Percentiles rank a stretch among this genome's conserved stretches.
These are phyloP conservation scores for Phytophthora litchii DNA, from an alignment of 352 stramenopile genomes.

Conservation along the genomic window DNA sequence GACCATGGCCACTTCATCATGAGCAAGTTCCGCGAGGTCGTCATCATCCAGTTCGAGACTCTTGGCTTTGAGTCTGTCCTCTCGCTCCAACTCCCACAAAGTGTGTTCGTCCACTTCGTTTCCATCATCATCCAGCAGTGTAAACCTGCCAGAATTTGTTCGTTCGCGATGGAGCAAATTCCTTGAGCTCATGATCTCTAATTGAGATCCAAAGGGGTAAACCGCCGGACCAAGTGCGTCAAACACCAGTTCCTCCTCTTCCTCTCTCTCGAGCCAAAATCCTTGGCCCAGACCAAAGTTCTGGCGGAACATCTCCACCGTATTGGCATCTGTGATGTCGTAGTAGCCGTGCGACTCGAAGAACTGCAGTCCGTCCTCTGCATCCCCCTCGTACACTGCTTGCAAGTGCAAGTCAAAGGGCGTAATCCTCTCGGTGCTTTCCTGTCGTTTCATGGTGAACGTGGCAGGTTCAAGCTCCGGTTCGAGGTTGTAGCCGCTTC, in stretches of 20 bases:
- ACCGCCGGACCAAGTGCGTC: constrained; percentile 34
- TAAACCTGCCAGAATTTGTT: constrained; percentile 50
- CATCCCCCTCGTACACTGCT: constrained; percentile 61
- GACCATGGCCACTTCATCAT: constrained; percentile 56
- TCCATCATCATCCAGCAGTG: constrained; percentile 67
- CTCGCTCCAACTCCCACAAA: constrained; percentile 54
- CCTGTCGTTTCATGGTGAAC: constrained; percentile 16
- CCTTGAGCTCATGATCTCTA: constrained; percentile 39
- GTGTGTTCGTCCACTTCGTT: constrained; percentile 69
- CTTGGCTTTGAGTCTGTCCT: constrained; percentile 55
- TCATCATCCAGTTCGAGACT: constrained; percentile 68
- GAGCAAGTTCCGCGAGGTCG: constrained; percentile 63
- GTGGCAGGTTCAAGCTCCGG: constrained; percentile 22
- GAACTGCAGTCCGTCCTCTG: constrained; percentile 71
- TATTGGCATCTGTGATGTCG: constrained; percentile 83
- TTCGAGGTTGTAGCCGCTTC: constrained; percentile 32
- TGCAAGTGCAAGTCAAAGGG: constrained; percentile 74
- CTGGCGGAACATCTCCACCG: constrained; percentile 77
- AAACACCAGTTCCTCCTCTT: constrained; percentile 15
- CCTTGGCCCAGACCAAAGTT: constrained; percentile 68
- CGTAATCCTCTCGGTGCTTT: constrained; percentile 26
- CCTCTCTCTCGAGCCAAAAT: constrained; percentile 61
- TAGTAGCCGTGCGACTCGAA: constrained; percentile 87
- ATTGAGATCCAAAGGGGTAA: constrained; percentile 45
- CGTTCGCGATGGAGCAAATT: constrained; percentile 35